Base-by-base conservation (phyloP, 192 early-diverging fungal genomes). In the Linnemannia exigua region DNA sequence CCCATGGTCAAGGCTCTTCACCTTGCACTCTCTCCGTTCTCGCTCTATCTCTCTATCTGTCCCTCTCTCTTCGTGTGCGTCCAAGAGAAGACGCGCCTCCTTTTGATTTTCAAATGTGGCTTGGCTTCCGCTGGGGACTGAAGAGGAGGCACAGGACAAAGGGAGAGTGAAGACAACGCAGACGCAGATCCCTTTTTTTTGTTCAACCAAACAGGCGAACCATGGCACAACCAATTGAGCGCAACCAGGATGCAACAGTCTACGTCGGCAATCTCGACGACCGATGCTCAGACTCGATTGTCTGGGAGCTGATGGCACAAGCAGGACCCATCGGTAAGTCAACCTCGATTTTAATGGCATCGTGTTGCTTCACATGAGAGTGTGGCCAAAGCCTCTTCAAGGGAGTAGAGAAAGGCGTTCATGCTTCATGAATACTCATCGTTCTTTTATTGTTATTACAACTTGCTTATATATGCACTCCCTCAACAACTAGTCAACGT, bases 301-400 rank as follows among this genome's bases (percentile, higher is more conserved):
- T 99, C 38, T 99, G 98, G 98, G 99, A 99, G 84, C 92, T 99
- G 82, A 97, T 99, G 96, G 93, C 99, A 69, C 99, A 99, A 87
- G 97, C 96, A 14, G 99, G 99, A 0, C 98, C 97, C 28, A 96
- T 97, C 37, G 95, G 95, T 94, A 90, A 88, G 87, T 48, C 33
- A 17, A 50, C 77, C 19, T 17, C 50, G 61, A 61, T 14, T 50
- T 20, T 31, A 22, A 46, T 28, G n/a, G 9, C 17, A 22, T 19
- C 66, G 63, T 16, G 25, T 72, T 19, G 4, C 69, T 16, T 58
- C n/a, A 47, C 33, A 35, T 46, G 38, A n/a, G 48, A 68, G 7
- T 50, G 52, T 25, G 15, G 15, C 22, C 47, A 25, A n/a, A 61
- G 61, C 1, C 19, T 90, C 5, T 9, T 41, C 33, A 41, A 28